Evolutionary conservation across 768 basidiomycete species (phyloP), one percentile per base, ranked within the genome.

Genomic region (Tephrocybe sp.): DNA sequence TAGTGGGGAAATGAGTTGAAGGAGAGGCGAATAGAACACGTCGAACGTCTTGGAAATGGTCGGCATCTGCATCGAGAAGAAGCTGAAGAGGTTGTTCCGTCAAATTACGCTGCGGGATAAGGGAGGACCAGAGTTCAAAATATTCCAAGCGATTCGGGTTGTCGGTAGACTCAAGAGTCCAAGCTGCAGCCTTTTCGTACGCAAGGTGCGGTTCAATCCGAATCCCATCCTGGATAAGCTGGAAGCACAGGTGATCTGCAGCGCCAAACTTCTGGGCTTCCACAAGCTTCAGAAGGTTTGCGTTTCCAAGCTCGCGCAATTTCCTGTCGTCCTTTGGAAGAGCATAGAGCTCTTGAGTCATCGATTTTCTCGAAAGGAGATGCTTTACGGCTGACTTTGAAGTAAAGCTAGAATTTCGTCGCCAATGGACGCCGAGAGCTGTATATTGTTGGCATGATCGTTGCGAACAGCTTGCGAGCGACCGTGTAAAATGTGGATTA

Each of bases 131-230:
- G 1, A 41, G 30, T 2, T 49, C 32, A 34, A 62, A 58, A 12
- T 49, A 36, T 14, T 31, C 13, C 6, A 59, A 9, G 26, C 44
- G 45, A 9, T 42, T 20, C 1, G 45, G 38, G 17, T 48, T 34
- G 17, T 62, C 45, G 3, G 42, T 42, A 53, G 54, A 56, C 11
- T 40, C 54, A n/a, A 64, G 16, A 33, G 47, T 39, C 2, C 52
- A 38, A 17, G 62, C 46, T 3, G 58, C 63, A 17, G 61, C 63
- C 35, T 54, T 47, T 23, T 52, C 56, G 20, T 57, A 64, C 17
- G 49, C 22, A 11, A 48, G 45, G 23, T 62, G 52, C 22, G 39
- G 56, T 33, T 34, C 33, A 33, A 62, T 60, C 40, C 33, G 34
- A 12, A 56, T 19, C 17, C 49, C 55, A 5, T 39, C 35, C 8